Evolutionary conservation across 73 alveolate genomes (phyloP), one percentile per base, ranked within the genome.

Genomic region (Halteria grandinella): DNA sequence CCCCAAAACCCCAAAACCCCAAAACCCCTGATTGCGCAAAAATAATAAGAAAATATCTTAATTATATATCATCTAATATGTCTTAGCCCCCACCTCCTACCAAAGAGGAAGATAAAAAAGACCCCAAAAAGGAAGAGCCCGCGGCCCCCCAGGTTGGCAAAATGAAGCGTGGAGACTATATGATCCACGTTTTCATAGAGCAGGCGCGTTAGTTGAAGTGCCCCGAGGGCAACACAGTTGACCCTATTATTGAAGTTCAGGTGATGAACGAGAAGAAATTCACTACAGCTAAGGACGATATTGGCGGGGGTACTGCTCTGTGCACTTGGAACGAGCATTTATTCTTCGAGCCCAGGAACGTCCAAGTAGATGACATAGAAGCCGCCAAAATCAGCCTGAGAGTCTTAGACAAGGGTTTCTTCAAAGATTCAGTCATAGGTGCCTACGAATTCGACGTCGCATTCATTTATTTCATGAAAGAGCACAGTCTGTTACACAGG

Each of bases 381-480:
- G 51, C 63, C 8, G 89, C 87, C 11, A 84, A 89, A 57, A 70
- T 92, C 34, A 41, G 49, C 63, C 50, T 92, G 41, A 41, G 55
- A 23, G 89, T 92, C 20, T 29, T 91, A 50, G 94, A 92, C 69
- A 94, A 89, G 50, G 85, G 88, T 24, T 71, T 79, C 45, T 66
- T 92, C 53, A 92, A 85, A 53, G 78, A 92, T 60, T 86, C 93
- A 20, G 47, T 92, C 32, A 84, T 95, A 0, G 99, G 99, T 0
- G 79, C 78, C 0, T 95, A 89, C 72, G 98, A 92, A 39, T 80
- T 95, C 43, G 99, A 95, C 73, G 69, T 94, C 45, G 89, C 94
- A 36, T 91, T 91, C 73, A 77, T 95, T 28, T 95, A 95, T 77
- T 86, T 79, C 77, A 77, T 62, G 85, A 83, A 85, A n/a, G 51